A percentile compares a stretch with the other conserved stretches of the same genome.
These are phyloP conservation scores for Vitis amurensis DNA, from an alignment of 164 flowering plant genomes.

Conservation along the genomic window DNA sequence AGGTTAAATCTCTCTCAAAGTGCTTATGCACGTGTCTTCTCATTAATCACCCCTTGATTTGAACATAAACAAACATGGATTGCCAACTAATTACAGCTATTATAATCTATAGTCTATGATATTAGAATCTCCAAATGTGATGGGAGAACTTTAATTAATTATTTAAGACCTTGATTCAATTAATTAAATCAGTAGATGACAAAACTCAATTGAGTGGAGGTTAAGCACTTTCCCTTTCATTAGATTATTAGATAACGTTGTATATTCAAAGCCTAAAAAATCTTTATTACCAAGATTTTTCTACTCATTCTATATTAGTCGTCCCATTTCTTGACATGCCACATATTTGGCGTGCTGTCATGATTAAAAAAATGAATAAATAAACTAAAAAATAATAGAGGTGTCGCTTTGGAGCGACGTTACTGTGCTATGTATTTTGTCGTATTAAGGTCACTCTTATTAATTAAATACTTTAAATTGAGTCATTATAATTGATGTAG, in stretches of 20 bases:
- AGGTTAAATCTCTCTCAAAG: too few species aligned
- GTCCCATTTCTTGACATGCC: too few species aligned
- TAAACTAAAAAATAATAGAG: too few species aligned
- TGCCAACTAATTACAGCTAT: not conserved
- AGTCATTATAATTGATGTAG: too few species aligned
- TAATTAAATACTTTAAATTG: too few species aligned
- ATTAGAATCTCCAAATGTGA: not conserved
- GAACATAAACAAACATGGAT: not conserved
- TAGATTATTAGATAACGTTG: not conserved
- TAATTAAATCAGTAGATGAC: slow-evolving; percentile 1
- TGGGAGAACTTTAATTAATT: too few species aligned
- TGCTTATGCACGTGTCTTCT: slow-evolving; percentile 1
- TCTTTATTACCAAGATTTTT: not conserved
- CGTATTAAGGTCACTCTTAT: too few species aligned
- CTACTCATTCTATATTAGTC: too few species aligned
- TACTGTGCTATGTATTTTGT: too few species aligned
- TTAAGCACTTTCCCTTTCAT: not conserved
- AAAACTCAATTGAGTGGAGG: not conserved
- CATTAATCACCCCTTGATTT: not conserved
- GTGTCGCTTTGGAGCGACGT: too few species aligned
- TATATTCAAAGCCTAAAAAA: not conserved
- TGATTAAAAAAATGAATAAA: too few species aligned
- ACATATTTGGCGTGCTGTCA: too few species aligned
- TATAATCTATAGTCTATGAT: not conserved
- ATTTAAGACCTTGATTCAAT: not conserved